Evolutionary conservation across 768 basidiomycete genomes (phyloP).

Genomic region (Phlebiopsis flavidoalba): DNA sequence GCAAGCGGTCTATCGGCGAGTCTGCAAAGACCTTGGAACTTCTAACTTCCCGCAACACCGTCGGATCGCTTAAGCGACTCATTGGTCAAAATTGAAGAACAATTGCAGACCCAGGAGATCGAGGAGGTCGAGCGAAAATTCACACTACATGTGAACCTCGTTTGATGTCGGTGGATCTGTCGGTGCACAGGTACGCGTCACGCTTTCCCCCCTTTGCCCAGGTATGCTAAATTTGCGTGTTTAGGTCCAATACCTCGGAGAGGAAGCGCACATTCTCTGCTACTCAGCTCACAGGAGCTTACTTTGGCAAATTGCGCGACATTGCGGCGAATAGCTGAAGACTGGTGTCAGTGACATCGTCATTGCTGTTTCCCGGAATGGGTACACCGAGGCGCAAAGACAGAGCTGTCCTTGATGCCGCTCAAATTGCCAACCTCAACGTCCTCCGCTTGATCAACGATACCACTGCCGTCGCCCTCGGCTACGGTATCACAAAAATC

Average conservation of each 20-base stretch:
- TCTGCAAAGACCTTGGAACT: slow-evolving; percentile 95
- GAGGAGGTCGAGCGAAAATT: slow-evolving; percentile 85
- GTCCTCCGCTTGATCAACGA: slow-evolving; percentile 95
- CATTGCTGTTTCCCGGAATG: slow-evolving; percentile 85
- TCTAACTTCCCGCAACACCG: slow-evolving; percentile 98
- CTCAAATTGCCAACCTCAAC: slow-evolving; percentile 84
- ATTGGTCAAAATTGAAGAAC: slow-evolving; percentile 87
- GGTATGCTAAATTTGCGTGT: slow-evolving; percentile 10
- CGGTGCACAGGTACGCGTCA: slow-evolving; percentile 71
- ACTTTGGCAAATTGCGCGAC: slow-evolving; percentile 86
- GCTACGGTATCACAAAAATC: slow-evolving; percentile 99
- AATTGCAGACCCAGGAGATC: slow-evolving; percentile 74
- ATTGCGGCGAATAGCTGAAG: slow-evolving; percentile 80
- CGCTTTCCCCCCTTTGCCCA: not conserved
- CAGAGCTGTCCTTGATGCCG: slow-evolving; percentile 88
- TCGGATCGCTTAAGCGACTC: slow-evolving; percentile 88
- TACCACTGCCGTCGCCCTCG: slow-evolving; percentile 91
- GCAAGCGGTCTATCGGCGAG: slow-evolving; percentile 89
- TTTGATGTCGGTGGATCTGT: slow-evolving; percentile 81
- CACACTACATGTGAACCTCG: slow-evolving; percentile 78
- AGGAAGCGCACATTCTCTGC: slow-evolving; percentile 73
- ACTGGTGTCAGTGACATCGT: slow-evolving; percentile 85
- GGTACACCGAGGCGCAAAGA: slow-evolving; percentile 93
- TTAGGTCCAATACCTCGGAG: slow-evolving; percentile 87
- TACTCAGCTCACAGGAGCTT: slow-evolving; percentile 90